phyloP scores from a whole-genome alignment of 805 yeast genomes.

The Myxozyma melibiosi region DNA sequence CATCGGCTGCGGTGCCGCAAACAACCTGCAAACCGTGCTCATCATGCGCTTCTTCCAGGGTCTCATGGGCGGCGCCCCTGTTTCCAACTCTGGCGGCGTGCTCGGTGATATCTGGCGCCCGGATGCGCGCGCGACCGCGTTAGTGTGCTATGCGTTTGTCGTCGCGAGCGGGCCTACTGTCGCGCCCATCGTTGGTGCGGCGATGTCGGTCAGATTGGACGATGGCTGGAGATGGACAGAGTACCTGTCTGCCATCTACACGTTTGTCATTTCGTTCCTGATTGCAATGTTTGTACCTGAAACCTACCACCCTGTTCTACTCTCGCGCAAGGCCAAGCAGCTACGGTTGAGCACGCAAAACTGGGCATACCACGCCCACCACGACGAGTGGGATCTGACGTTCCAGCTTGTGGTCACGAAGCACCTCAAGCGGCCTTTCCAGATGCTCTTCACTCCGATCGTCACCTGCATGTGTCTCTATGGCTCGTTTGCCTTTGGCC shows the following conservation, averaged over 20 bases:
- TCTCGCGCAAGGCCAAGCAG: conserved; percentile 52
- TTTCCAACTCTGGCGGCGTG: conserved; percentile 84
- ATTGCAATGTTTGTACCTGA: conserved; percentile 49
- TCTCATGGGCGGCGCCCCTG: conserved; percentile 75
- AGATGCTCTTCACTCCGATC: conserved; percentile 61
- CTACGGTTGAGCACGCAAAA: conserved; percentile 74
- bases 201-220: conserved; percentile 64
- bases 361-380: conserved; percentile 85
- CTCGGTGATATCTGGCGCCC: conserved; percentile 62
- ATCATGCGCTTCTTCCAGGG: conserved; percentile 78
- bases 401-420: conserved; percentile 68
- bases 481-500: conserved; percentile 51
- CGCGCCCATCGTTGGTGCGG: conserved; percentile 63
- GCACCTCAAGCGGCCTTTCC: conserved; percentile 78
- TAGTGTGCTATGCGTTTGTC: conserved; percentile 52
- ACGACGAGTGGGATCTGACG: conserved; percentile 78
- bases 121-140: conserved; percentile 55
- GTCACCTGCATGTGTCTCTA: conserved; percentile 47
- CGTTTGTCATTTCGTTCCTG: conserved; percentile 53
- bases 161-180: conserved; percentile 49
- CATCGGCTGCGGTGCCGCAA: conserved; percentile 43
- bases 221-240: conserved; percentile 73
- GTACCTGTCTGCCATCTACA: conserved; percentile 73
- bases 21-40: conserved; percentile 58
- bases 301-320: conserved; percentile 49